A percentile compares a stretch with the other conserved stretches of the same genome.
Conservation (phyloP, 306 rosid species). For the Begonia loranthoides region DNA sequence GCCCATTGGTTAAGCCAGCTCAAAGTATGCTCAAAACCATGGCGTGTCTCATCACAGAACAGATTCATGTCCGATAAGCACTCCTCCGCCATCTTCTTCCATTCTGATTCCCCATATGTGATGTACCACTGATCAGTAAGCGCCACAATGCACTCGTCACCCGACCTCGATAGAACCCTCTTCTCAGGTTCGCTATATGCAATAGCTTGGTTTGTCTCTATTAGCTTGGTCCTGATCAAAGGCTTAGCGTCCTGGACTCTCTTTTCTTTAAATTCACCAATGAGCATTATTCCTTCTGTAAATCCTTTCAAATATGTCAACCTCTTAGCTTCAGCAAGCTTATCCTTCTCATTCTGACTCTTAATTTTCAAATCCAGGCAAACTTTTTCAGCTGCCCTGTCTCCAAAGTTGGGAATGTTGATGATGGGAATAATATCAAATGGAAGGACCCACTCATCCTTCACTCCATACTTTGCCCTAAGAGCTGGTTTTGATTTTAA, state of each 20-base stretch:
- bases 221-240: conserved; percentile 59
- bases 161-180: conserved; percentile 69
- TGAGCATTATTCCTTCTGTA: conserved; percentile 71
- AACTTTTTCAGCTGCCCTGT: conserved; percentile 70
- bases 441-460: conserved; percentile 87
- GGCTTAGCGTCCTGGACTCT: conserved; percentile 83
- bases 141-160: conserved; percentile 92
- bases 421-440: conserved; percentile 79
- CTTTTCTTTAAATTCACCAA: conserved; percentile 59
- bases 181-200: conserved; percentile 87
- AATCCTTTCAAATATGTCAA: conserved; percentile 89
- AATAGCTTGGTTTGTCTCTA: conserved; percentile 66
- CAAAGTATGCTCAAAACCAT: conserved; percentile 89
- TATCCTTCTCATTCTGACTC: conserved; percentile 88
- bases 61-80: conserved; percentile 55
- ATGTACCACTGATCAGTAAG: conserved; percentile 96
- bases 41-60: conserved; percentile 65
- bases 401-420: conserved; percentile 62
- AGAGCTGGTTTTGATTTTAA: conserved; percentile 62
- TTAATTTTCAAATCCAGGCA: conserved; percentile 72
- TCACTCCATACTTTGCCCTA: conserved; percentile 64
- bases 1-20: conserved; percentile 95
- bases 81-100: conserved; percentile 70
- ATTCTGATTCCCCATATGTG: conserved; percentile 73
- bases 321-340: conserved; percentile 89